Evolutionary conservation across 192 early-diverging fungal genomes (phyloP).

Genomic region (Backusella mclennaniae): DNA sequence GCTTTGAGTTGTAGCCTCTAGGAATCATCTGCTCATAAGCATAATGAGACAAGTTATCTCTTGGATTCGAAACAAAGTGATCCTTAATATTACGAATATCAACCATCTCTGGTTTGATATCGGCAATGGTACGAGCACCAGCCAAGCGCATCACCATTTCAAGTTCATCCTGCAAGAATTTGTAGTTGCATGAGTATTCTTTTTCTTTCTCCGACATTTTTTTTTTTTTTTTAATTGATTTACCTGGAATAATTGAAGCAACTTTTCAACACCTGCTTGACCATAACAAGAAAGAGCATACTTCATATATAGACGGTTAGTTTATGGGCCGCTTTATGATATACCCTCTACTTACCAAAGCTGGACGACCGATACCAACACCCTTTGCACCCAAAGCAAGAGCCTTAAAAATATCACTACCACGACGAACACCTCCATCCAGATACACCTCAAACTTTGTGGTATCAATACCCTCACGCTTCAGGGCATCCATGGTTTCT

Average conservation of each 20-base stretch:
- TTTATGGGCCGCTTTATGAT: not conserved
- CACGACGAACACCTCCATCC: conserved; percentile 92
- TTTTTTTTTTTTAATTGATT: not conserved
- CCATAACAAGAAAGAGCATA: conserved; percentile 78
- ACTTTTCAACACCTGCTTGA: conserved; percentile 76
- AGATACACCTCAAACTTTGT: conserved; percentile 84
- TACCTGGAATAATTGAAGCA: conserved; percentile 71
- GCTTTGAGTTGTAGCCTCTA: conserved; percentile 23
- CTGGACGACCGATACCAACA: conserved; percentile 83
- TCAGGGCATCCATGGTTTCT: conserved; percentile 80
- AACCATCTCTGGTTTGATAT: conserved; percentile 59
- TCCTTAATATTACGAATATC: conserved; percentile 39
- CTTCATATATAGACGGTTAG: conserved; percentile 15
- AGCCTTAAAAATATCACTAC: conserved; percentile 94
- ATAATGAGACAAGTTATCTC: conserved; percentile 23
- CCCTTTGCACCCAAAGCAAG: conserved; percentile 92
- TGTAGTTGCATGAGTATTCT: not conserved
- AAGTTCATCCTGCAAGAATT: conserved; percentile 59
- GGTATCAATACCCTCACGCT: conserved; percentile 38
- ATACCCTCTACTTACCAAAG: conserved; percentile 36
- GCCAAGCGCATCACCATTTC: conserved; percentile 79
- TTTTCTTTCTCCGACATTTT: not conserved
- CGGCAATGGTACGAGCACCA: conserved; percentile 60
- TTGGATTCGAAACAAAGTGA: conserved; percentile 16
- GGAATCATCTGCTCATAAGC: conserved; percentile 31